Base-by-base conservation (phyloP, 1,139 yeast species). In the Arxiozyma telluris region DNA sequence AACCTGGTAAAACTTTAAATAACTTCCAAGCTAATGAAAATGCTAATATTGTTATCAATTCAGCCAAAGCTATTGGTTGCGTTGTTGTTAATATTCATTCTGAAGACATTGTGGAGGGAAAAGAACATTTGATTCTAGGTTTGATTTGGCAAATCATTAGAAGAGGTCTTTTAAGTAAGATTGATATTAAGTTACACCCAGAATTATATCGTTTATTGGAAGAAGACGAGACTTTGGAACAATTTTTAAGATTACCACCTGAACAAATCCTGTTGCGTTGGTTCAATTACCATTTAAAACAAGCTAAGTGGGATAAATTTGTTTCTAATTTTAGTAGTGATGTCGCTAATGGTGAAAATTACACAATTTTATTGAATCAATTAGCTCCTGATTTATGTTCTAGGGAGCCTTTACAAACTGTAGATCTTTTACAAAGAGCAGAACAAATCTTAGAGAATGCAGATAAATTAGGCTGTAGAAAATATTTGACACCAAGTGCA, bases 51-150 rank as follows among this genome's bases (percentile, higher is more conserved):
- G 98, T 93, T 48, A 88, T 93, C 72, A 93, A 93, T 70, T 93
- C 98, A 3, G 98, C 98, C 44, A 93, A 93, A 75, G 98, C 98
- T 54, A 93, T 93, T 72, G 98, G 98, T 22, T 93, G 98, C 77
- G 88, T 93, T 54, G 98, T 93, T 51, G 98, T 94, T 52, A 93
- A 93, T 69, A 98, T 93, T 51, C 98, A 93, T 65, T 87, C 98
- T 4, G 98, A 93, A 70, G 98, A 93, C 71, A 88, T 93, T 57
- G 90, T 91, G 63, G 98, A 91, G 64, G 98, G 99, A 63, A 88
- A 87, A 64, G 99, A 93, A 73, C 98, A 93, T 71, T 80, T 93
- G 70, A 89, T 93, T 60, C 76, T 93, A 62, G 99, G 99, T 57
- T 80, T 94, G 57, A 91, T 93, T 64, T 93, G 99, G 99, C 99